Conservation (phyloP, 2,329 filamentous ascomycete species). For the Cercospora sp. region DNA sequence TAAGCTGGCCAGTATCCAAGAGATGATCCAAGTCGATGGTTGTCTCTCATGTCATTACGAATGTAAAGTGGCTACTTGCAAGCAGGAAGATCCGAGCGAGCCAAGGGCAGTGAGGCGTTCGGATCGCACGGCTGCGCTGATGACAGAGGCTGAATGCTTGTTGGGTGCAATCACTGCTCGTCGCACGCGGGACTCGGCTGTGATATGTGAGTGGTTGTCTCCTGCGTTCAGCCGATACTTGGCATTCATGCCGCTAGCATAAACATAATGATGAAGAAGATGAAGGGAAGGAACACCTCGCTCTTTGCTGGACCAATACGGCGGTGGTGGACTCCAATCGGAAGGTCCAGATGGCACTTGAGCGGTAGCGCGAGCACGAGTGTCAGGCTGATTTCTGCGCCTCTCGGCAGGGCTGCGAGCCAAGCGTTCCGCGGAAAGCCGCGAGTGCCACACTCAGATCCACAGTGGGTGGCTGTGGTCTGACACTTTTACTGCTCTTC, state of each 20-base stretch:
- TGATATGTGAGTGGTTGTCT: not conserved
- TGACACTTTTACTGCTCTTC: not conserved
- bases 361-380: not conserved
- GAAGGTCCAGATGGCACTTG: not conserved
- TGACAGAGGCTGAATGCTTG: slow-evolving; percentile 3
- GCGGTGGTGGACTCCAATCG: not conserved
- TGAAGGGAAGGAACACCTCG: not conserved
- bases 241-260: slow-evolving; percentile 1
- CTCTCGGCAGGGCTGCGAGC: not conserved
- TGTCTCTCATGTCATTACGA: not conserved
- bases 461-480: not conserved
- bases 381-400: not conserved
- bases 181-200: not conserved
- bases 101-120: not conserved
- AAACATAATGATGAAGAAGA: not conserved
- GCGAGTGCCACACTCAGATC: not conserved
- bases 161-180: not conserved
- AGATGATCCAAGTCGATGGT: not conserved
- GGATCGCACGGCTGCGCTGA: slow-evolving; percentile 8
- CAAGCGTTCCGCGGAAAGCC: not conserved
- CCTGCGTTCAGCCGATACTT: not conserved
- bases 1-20: not conserved
- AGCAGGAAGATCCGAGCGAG: not conserved
- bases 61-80: not conserved
- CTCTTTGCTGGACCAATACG: not conserved